phyloP scores from a whole-genome alignment of 768 basidiomycete species.

The Galerina marginata region DNA sequence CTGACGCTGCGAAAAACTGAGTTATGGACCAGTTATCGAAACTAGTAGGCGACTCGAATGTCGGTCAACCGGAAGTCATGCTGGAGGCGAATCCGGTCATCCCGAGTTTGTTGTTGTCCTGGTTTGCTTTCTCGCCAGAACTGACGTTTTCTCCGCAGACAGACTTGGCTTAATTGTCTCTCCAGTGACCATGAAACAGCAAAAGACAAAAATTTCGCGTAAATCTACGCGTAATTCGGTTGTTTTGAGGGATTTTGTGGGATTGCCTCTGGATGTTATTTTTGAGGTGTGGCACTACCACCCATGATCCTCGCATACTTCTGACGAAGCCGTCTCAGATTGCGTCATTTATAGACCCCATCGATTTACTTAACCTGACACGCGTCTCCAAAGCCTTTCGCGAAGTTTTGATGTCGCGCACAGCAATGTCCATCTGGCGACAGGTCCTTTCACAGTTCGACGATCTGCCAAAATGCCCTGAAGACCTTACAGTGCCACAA shows the following conservation, averaged over 20 bases:
- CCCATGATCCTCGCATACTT: no score
- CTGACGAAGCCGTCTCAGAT: background rate
- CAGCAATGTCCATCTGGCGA: slow-evolving; percentile 26
- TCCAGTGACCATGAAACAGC: background rate
- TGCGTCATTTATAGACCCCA: slow-evolving; percentile 33
- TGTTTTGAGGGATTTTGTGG: background rate
- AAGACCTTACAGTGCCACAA: slow-evolving; percentile 28
- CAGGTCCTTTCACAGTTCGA: slow-evolving; percentile 14
- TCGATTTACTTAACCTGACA: slow-evolving; percentile 43
- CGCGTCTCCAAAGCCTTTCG: slow-evolving; percentile 39
- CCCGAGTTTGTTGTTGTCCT: no score
- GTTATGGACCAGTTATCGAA: no score
- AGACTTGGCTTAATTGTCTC: no score
- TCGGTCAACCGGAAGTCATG: no score
- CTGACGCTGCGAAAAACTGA: no score
- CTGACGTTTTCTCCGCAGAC: no score
- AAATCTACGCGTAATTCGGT: background rate
- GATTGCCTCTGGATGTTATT: background rate
- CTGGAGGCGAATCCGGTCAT: no score
- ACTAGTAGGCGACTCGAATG: no score
- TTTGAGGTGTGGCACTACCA: background rate
- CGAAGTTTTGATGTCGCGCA: slow-evolving; percentile 32
- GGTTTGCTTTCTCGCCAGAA: no score
- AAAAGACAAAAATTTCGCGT: background rate
- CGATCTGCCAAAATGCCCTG: slow-evolving; percentile 26